Evolutionary conservation across 352 stramenopile genomes (phyloP).

Genomic region (Peronospora destructor): DNA sequence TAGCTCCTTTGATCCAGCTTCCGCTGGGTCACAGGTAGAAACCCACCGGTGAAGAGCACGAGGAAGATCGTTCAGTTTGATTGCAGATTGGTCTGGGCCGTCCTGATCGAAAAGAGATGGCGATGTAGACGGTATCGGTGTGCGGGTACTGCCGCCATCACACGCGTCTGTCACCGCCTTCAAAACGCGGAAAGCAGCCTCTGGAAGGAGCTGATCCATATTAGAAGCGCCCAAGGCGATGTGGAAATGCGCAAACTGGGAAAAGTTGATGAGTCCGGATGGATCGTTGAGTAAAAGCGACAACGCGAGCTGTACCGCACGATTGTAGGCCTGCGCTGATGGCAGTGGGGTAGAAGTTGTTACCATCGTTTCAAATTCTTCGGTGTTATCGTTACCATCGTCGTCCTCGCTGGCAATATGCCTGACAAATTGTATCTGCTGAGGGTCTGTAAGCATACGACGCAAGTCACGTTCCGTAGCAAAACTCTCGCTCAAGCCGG

Average conservation of each 20-base stretch:
- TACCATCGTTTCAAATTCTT: not conserved
- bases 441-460: conserved; percentile 46
- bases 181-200: conserved; percentile 71
- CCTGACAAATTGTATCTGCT: conserved; percentile 27
- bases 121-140: conserved; percentile 1
- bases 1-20: conserved; percentile 1
- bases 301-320: conserved; percentile 53
- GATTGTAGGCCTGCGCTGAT: conserved; percentile 31
- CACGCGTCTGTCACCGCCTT: conserved; percentile 37
- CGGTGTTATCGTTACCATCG: conserved; percentile 6
- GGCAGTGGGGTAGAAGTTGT: conserved; percentile 15
- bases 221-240: conserved; percentile 65
- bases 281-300: conserved; percentile 66
- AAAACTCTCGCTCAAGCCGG: conserved; percentile 43
- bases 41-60: conserved; percentile 40
- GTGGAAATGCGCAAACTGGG: conserved; percentile 85
- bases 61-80: conserved; percentile 47
- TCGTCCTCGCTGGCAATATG: conserved; percentile 27
- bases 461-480: conserved; percentile 49
- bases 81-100: conserved; percentile 28
- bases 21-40: conserved; percentile 12
- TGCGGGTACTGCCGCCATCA: conserved; percentile 8
- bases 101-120: conserved; percentile 10
- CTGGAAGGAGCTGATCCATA: conserved; percentile 64
- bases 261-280: conserved; percentile 79